These are phyloP conservation scores for Coelastrella sp. DNA, from an alignment of 139 green algal species.

Conservation along the genomic window DNA sequence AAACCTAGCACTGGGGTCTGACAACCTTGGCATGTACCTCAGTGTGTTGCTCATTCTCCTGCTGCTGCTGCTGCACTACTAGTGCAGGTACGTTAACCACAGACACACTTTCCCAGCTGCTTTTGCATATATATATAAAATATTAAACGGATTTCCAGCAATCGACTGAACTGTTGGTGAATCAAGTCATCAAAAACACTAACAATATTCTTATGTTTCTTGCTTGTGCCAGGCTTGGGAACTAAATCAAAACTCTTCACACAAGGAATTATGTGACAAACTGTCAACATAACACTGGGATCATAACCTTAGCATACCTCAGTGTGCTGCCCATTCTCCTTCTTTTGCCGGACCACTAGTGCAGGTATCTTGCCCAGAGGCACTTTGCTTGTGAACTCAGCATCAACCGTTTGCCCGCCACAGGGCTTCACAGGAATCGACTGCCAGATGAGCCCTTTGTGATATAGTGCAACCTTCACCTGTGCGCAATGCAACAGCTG, in stretches of 20 bases:
- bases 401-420: not conserved
- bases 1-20: too few relatives aligned
- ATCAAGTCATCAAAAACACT: too few relatives aligned
- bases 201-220: too few relatives aligned
- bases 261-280: too few relatives aligned
- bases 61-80: not conserved
- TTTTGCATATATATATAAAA: too few relatives aligned
- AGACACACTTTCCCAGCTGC: not conserved
- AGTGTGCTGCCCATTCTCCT: not conserved
- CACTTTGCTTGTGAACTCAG: not conserved
- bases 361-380: constrained; percentile 53
- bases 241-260: not conserved
- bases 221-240: not conserved
- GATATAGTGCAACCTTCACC: constrained; percentile 32
- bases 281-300: too few relatives aligned
- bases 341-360: not conserved
- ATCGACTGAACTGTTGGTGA: too few relatives aligned
- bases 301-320: not conserved
- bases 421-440: constrained; percentile 20
- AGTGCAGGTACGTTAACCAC: constrained; percentile 52
- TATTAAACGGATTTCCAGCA: too few relatives aligned
- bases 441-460: constrained; percentile 15
- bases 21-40: not conserved
- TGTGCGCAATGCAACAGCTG: too few relatives aligned
- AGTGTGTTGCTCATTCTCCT: not conserved